Percentiles rank a stretch among this genome's conserved stretches.
phyloP scores from a whole-genome alignment of 495 filamentous ascomycete species.

The Xylaria bambusicola region DNA sequence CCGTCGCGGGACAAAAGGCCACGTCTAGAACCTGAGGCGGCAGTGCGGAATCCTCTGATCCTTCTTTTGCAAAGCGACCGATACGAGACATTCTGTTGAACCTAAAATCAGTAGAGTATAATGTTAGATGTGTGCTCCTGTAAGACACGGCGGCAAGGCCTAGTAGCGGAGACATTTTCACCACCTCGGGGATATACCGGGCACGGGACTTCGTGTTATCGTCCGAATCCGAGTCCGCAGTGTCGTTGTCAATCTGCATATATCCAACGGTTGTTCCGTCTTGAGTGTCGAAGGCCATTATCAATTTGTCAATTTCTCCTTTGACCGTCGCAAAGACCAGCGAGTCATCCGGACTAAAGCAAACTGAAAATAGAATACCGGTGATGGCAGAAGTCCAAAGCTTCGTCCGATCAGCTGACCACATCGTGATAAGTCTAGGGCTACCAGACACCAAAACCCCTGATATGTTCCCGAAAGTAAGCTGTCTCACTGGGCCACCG shows the following conservation, averaged over 20 bases:
- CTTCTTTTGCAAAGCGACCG: constrained; percentile 25
- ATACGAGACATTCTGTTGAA: constrained; percentile 11
- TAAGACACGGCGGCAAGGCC: background rate
- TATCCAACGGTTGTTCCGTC: constrained; percentile 14
- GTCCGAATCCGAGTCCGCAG: constrained; percentile 21
- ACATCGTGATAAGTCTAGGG: constrained; percentile 20
- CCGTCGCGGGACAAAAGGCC: constrained; percentile 23
- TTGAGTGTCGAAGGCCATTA: background rate
- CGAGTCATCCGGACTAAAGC: constrained; percentile 24
- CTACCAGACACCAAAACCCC: constrained; percentile 18
- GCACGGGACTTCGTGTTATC: constrained; percentile 5
- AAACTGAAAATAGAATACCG: constrained; percentile 20
- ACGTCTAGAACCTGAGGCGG: constrained; percentile 27
- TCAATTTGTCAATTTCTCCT: background rate
- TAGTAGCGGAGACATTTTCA: background rate
- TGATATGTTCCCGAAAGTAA: constrained; percentile 16
- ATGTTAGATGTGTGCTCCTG: background rate
- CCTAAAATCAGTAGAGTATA: background rate
- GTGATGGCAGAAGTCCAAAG: constrained; percentile 21
- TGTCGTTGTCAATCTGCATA: constrained; percentile 16
- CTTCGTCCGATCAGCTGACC: constrained; percentile 18
- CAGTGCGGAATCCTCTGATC: constrained; percentile 18
- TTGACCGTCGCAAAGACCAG: constrained; percentile 19
- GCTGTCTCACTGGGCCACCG: constrained; percentile 21
- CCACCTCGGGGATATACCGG: background rate